phyloP scores from a whole-genome alignment of 345 rosid species.

The Xanthoceras sorbifolium region DNA sequence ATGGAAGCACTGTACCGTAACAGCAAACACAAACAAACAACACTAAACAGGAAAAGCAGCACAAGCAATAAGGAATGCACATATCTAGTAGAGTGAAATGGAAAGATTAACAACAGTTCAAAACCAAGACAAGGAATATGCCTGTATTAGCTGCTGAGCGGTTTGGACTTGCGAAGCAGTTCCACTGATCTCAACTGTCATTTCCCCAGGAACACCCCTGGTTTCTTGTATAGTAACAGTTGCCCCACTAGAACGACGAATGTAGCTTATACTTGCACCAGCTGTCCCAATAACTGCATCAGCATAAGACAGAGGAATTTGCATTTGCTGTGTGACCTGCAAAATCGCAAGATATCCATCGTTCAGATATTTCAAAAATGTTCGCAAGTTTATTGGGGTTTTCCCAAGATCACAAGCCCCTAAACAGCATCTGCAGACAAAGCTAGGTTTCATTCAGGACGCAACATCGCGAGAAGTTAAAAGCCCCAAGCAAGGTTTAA shows the following conservation, averaged over 20 bases:
- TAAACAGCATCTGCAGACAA: background rate
- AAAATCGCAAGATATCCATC: slow-evolving; percentile 22
- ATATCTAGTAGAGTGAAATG: slow-evolving; percentile 1
- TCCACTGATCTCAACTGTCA: slow-evolving; percentile 99
- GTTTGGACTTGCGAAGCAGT: slow-evolving; percentile 93
- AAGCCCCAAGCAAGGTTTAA: background rate
- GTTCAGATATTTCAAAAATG: background rate
- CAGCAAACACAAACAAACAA: background rate
- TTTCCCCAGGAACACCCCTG: slow-evolving; percentile 94
- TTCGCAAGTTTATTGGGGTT: background rate
- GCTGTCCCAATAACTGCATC: slow-evolving; percentile 98
- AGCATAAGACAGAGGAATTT: slow-evolving; percentile 87
- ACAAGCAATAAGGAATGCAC: background rate
- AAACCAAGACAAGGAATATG: slow-evolving; percentile 21
- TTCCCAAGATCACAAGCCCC: background rate
- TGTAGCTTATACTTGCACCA: slow-evolving; percentile 94
- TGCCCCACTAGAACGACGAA: slow-evolving; percentile 96
- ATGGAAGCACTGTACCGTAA: background rate
- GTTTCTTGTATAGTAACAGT: slow-evolving; percentile 96
- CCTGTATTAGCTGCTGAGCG: slow-evolving; percentile 98
- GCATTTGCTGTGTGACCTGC: slow-evolving; percentile 93
- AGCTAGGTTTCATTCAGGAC: background rate
- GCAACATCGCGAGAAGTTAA: background rate
- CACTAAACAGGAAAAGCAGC: background rate
- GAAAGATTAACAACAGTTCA: background rate